Base-by-base conservation (phyloP, 805 yeast species). In the Hanseniaspora mollemarum region DNA sequence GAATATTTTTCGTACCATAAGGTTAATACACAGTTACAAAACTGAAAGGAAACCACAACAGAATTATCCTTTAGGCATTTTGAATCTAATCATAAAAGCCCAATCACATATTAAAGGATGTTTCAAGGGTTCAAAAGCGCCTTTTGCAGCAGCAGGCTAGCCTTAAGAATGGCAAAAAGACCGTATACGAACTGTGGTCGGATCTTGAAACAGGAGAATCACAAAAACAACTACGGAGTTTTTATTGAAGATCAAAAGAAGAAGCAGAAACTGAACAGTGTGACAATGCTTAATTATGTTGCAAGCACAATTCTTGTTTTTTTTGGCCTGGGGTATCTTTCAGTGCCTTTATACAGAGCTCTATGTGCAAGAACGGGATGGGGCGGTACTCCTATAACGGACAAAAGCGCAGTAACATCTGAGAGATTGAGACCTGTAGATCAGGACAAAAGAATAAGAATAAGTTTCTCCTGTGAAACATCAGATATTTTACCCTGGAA, bases 301-400 rank as follows among this genome's bases (percentile, higher is more conserved):
- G 69, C 77, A 1, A 80, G 90, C n/a, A 70, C 86, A 19, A 78
- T 79, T 12, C 66, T 88, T 26, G 67, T 78, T 2, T 84, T 86
- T 55, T 67, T 86, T 16, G 85, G 94, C 0, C 69, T 90, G 5
- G 75, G 94, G 0, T 92, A 87, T 66, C 84, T 87, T 9, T 85
- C 96, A 0, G 98, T 92, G 18, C 97, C 97, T 4, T 68, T 92
- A 6, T 92, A 92, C 65, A 71, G 96, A 57, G 87, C 88, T 8
- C 73, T 92, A 28, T 92, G 98, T 71, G 85, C 88, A 59, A 76
- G 94, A 65, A 88, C 96, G 0, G 98, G 98, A 0, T 92, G 83
- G 76, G 96, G 90, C 45, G 98, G 98, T 38, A 80, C 83, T 8
- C 97, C 97, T 10, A 83, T 88, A 58, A 88, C 96, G 0, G 97